phyloP scores from a whole-genome alignment of 2,329 filamentous ascomycete species.

The Xylaria sp. region DNA sequence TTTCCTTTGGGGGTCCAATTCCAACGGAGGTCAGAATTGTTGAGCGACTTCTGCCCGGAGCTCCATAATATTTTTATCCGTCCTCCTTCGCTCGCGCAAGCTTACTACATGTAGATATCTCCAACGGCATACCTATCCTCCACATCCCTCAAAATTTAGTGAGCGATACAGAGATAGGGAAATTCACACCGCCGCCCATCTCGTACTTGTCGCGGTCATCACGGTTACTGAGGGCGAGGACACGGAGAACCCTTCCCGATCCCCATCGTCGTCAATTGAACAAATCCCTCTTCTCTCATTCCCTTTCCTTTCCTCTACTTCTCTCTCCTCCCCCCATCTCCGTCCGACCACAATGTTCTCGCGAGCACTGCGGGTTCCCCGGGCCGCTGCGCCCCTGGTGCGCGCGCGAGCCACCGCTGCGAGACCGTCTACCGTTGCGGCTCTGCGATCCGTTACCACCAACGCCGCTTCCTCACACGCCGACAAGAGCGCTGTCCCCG shows the following conservation, averaged over 20 bases:
- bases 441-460: constrained; percentile 86
- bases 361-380: constrained; percentile 71
- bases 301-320: constrained; percentile 10
- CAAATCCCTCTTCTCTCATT: constrained; percentile 9
- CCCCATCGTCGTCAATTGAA: background rate
- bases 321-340: background rate
- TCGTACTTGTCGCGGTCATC: constrained; percentile 16
- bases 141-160: constrained; percentile 1
- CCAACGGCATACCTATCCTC: background rate
- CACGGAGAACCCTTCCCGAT: background rate
- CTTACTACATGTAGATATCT: constrained; percentile 28
- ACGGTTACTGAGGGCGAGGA: constrained; percentile 10
- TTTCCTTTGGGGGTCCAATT: constrained; percentile 10
- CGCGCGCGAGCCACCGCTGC: constrained; percentile 55
- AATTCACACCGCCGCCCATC: constrained; percentile 28
- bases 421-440: constrained; percentile 57
- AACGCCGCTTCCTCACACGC: constrained; percentile 93
- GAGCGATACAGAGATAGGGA: constrained; percentile 11
- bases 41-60: constrained; percentile 40
- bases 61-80: constrained; percentile 36
- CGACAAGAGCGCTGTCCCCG: constrained; percentile 74
- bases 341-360: constrained; percentile 71
- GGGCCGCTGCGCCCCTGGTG: constrained; percentile 67
- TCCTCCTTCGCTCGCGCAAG: constrained; percentile 26
- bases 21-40: constrained; percentile 36